Conservation (phyloP, 1,139 yeast genomes). For the Geotrichum restrictum region DNA sequence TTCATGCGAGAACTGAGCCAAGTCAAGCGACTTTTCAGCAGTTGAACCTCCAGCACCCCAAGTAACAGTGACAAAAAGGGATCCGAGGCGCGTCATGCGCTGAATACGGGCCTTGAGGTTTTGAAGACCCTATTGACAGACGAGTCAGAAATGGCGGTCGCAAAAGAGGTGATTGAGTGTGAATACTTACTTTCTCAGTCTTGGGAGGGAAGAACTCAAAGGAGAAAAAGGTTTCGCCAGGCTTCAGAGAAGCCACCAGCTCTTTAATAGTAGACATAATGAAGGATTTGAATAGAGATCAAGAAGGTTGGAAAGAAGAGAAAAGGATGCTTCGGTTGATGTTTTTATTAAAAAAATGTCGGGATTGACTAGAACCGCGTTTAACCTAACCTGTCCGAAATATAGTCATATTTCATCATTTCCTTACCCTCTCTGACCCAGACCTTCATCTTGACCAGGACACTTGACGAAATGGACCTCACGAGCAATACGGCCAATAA, state of each 20-base stretch:
- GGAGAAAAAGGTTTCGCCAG: conserved; percentile 65
- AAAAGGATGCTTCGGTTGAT: background rate
- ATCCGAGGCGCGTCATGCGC: conserved; percentile 85
- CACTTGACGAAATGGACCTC: no score
- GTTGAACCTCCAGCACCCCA: conserved; percentile 99
- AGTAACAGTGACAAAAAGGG: conserved; percentile 85
- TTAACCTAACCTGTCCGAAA: no score
- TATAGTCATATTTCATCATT: no score
- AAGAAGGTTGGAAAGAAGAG: background rate
- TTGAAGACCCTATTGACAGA: conserved; percentile 56
- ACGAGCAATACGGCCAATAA: no score
- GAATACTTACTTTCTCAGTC: conserved; percentile 57
- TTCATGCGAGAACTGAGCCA: conserved; percentile 74
- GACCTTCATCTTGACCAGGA: no score
- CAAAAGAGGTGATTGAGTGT: no score
- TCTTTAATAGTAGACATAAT: conserved; percentile 52
- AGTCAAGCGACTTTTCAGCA: conserved; percentile 74
- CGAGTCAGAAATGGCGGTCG: no score
- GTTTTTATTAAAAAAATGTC: background rate
- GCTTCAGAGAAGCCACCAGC: conserved; percentile 48
- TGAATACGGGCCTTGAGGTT: conserved; percentile 80
- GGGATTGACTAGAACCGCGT: background rate
- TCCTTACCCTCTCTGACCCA: no score
- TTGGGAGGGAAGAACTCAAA: conserved; percentile 97
- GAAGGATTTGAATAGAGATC: background rate